Evolutionary conservation across 139 green algal genomes (phyloP).

Genomic region (Haematococcus lacustris): DNA sequence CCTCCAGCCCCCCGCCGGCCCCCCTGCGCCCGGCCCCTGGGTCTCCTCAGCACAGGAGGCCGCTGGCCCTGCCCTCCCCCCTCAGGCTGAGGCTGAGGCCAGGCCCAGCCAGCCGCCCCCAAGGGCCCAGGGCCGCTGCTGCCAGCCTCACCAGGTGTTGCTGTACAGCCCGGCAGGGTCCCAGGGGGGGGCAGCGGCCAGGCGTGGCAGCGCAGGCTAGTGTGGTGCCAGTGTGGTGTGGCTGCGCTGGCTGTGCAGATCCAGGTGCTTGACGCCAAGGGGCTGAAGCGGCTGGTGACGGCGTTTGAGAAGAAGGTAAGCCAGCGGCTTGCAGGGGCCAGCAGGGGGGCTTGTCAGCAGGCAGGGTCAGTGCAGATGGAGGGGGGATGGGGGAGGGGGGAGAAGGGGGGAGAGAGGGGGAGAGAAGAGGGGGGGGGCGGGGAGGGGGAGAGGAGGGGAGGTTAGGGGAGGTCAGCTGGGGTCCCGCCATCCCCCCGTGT

Average conservation of each 20-base stretch:
- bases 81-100: neutral
- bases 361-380: no score
- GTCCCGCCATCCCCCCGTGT: no score
- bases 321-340: neutral
- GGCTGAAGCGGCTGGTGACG: slow-evolving; percentile 54
- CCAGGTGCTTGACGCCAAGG: slow-evolving; percentile 58
- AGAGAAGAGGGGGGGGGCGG: no score
- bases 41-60: no score
- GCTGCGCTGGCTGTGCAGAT: slow-evolving; percentile 33
- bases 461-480: neutral
- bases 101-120: neutral
- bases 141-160: neutral
- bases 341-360: neutral
- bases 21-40: no score
- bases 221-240: no score
- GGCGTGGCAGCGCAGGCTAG: neutral
- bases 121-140: neutral
- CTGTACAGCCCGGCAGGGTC: neutral
- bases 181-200: neutral
- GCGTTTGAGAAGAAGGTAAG: slow-evolving; percentile 64
- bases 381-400: no score
- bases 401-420: no score
- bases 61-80: no score
- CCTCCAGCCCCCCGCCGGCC: no score
- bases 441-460: no score